These are phyloP conservation scores for Sonneratia caseolaris DNA, from an alignment of 345 rosid genomes.

Conservation along the genomic window DNA sequence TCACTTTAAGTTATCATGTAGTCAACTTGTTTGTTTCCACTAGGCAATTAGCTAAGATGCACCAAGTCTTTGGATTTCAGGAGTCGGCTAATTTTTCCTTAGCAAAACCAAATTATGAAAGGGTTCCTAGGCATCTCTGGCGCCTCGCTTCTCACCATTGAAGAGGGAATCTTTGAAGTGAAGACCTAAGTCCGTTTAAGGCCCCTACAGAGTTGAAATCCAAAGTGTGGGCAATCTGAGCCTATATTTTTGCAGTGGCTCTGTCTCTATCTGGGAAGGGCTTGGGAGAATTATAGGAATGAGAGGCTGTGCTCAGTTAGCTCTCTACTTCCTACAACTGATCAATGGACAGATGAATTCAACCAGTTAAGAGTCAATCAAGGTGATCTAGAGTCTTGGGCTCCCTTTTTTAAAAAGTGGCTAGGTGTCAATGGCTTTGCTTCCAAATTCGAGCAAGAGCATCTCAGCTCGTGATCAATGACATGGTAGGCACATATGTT, in stretches of 20 bases:
- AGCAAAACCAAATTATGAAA: background rate
- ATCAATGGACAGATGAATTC: too few species aligned
- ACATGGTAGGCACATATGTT: too few species aligned
- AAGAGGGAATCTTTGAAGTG: too few species aligned
- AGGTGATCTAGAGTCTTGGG: too few species aligned
- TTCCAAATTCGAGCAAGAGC: too few species aligned
- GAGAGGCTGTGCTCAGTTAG: too few species aligned
- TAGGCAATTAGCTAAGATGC: background rate
- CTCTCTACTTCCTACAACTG: too few species aligned
- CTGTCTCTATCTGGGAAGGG: constrained; percentile 90
- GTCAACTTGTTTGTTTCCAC: background rate
- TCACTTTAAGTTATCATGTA: background rate
- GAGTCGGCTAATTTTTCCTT: background rate
- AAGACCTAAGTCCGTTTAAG: constrained; percentile 65
- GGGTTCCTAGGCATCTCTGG: background rate
- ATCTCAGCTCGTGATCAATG: too few species aligned
- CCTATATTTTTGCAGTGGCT: constrained; percentile 96
- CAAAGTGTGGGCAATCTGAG: constrained; percentile 62
- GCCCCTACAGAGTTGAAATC: constrained; percentile 64
- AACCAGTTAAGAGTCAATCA: too few species aligned
- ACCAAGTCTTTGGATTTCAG: background rate
- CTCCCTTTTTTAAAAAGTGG: too few species aligned
- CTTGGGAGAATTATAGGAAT: constrained; percentile 70
- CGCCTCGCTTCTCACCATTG: too few species aligned
- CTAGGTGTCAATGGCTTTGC: too few species aligned